phyloP scores from a whole-genome alignment of 805 yeast genomes.

The Wickerhamiella cacticola region DNA sequence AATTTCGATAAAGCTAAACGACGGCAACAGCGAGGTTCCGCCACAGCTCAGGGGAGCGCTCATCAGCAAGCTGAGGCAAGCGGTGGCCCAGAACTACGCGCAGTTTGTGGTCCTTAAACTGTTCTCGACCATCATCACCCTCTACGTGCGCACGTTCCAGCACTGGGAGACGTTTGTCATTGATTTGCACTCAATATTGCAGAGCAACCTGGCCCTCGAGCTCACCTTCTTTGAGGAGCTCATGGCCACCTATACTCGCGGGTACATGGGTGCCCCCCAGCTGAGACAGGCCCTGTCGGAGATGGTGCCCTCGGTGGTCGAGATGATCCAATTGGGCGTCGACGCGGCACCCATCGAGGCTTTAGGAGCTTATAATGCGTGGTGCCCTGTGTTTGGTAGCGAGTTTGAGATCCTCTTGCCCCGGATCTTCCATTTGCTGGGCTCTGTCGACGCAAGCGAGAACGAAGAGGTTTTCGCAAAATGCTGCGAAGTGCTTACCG shows the following conservation, averaged over 20 bases:
- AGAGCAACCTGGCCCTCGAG: slow-evolving; percentile 13
- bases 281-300: slow-evolving; percentile 16
- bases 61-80: slow-evolving; percentile 18
- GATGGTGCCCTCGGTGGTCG: neutral
- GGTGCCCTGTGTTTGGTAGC: slow-evolving; percentile 18
- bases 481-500: slow-evolving; percentile 15
- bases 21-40: slow-evolving; percentile 12
- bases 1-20: slow-evolving; percentile 39
- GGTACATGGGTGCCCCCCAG: slow-evolving; percentile 13
- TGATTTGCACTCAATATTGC: slow-evolving; percentile 17
- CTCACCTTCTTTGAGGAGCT: slow-evolving; percentile 23
- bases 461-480: slow-evolving; percentile 16
- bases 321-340: neutral
- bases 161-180: slow-evolving; percentile 32
- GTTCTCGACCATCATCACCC: slow-evolving; percentile 41
- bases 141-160: slow-evolving; percentile 34
- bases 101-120: slow-evolving; percentile 46
- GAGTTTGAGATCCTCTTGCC: slow-evolving; percentile 13
- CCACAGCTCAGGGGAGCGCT: slow-evolving; percentile 14
- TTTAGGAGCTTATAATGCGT: slow-evolving; percentile 14
- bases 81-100: slow-evolving; percentile 11
- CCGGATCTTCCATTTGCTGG: slow-evolving; percentile 6
- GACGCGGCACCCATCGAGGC: slow-evolving; percentile 1
- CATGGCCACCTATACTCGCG: slow-evolving; percentile 22
- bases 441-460: slow-evolving; percentile 3